phyloP scores from a whole-genome alignment of 345 rosid species.

The Boechera stricta region DNA sequence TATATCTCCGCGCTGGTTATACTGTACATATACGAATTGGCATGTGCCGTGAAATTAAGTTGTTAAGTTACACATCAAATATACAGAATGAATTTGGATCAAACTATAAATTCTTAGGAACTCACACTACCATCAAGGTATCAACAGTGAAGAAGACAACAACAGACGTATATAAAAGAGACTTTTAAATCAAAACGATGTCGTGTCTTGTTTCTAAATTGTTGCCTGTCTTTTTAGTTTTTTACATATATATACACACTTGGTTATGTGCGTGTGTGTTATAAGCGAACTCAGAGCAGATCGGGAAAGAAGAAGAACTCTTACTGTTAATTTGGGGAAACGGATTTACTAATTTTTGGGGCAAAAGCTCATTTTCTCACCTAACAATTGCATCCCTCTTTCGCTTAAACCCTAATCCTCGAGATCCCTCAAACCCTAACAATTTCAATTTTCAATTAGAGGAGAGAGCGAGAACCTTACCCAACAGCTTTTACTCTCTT shows the following conservation, averaged over 20 bases:
- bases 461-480: not conserved
- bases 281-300: slow-evolving; percentile 8
- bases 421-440: not conserved
- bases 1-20: not conserved
- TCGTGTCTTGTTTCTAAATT: not conserved
- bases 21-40: slow-evolving; percentile 1
- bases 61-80: no score
- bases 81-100: not conserved
- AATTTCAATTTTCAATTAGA: not conserved
- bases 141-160: no score
- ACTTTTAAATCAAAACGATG: not conserved
- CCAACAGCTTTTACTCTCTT: not conserved
- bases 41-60: not conserved
- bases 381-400: slow-evolving; percentile 39
- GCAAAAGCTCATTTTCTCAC: slow-evolving; percentile 27
- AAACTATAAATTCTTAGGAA: not conserved
- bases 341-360: slow-evolving; percentile 47
- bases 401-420: slow-evolving; percentile 48
- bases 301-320: slow-evolving; percentile 11
- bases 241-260: not conserved
- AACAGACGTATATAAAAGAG: not conserved
- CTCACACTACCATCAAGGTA: not conserved
- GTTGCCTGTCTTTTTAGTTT: not conserved
- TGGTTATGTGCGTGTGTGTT: no score
- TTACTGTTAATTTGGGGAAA: slow-evolving; percentile 47